Percentiles rank a stretch among this genome's conserved stretches.
Evolutionary conservation across 257 asterid species (phyloP).

Genomic region (Ilex asprella): DNA sequence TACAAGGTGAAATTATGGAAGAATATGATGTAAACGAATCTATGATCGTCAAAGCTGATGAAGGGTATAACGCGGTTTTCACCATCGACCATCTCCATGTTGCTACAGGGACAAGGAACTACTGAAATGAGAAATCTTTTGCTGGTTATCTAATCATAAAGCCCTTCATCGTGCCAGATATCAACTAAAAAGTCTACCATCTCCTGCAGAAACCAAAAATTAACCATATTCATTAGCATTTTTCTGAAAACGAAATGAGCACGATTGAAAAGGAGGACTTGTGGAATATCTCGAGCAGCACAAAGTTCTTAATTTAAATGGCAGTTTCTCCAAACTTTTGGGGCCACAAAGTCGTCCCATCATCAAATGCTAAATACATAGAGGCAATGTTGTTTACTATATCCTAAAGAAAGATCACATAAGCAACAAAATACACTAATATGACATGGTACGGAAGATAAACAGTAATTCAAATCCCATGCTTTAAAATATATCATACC

Average conservation of each 20-base stretch:
- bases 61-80: background rate
- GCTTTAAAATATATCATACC: background rate
- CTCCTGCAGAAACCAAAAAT: slow-evolving; percentile 43
- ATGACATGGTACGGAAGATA: background rate
- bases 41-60: background rate
- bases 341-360: no score
- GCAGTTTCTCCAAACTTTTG: no score
- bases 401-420: background rate
- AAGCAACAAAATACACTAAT: background rate
- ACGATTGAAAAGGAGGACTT: background rate
- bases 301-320: background rate
- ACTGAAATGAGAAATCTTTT: no score
- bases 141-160: slow-evolving; percentile 41
- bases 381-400: no score
- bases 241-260: background rate
- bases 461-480: background rate
- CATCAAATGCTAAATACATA: no score
- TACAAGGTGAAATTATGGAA: background rate
- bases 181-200: slow-evolving; percentile 94
- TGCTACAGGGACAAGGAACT: background rate
- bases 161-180: slow-evolving; percentile 91
- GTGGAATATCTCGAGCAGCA: background rate
- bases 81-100: background rate
- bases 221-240: background rate
- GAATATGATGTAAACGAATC: background rate